Base-by-base conservation (phyloP, 306 rosid species). In the Macrotyloma uniflorum region DNA sequence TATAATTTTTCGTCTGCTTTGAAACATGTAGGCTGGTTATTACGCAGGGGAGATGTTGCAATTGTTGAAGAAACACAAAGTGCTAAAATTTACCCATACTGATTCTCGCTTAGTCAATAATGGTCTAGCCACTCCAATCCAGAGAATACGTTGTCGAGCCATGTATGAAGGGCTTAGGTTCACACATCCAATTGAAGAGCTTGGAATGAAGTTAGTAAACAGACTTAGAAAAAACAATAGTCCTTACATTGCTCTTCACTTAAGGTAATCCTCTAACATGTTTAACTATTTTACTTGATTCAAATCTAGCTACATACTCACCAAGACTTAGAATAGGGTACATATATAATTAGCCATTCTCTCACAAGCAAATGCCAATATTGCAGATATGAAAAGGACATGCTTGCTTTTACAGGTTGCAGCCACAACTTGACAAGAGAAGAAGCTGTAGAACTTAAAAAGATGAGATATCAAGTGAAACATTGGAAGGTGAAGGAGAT, bases 351-450 rank as follows among this genome's bases (percentile, higher is more conserved):
- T 19, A 18, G 10, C 36, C 19, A 1, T 35, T 49, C 10, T 19
- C 33, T 36, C 9, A 73, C 23, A 58, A 63, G n/a, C 18, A 33
- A 20, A 46, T 45, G 54, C n/a, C 13, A 20, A 76, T 19, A 66
- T 49, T 74, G 85, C 79, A 90, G 93, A 79, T 90, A 92, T 72
- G 97, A 92, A 80, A 90, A 84, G 85, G 95, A 88, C 84, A 90
- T 92, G 95, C 91, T 92, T 46, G 91, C 93, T 63, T 92, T 90
- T 89, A 87, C 91, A 33, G 91, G 97, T 13, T 92, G 93, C 67
- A 86, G 88, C 72, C 89, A 90, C 84, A 88, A 87, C 54, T 80
- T 90, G 1, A 87, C 83, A 57, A 49, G 13, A 73, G 50, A n/a
- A 8, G 93, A 92, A 82, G 72, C 85, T 0, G 5, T 23, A 5